A percentile compares a stretch with the other conserved stretches of the same genome.
phyloP scores from a whole-genome alignment of 2,329 filamentous ascomycete genomes.

The Stemphylium beticola region DNA sequence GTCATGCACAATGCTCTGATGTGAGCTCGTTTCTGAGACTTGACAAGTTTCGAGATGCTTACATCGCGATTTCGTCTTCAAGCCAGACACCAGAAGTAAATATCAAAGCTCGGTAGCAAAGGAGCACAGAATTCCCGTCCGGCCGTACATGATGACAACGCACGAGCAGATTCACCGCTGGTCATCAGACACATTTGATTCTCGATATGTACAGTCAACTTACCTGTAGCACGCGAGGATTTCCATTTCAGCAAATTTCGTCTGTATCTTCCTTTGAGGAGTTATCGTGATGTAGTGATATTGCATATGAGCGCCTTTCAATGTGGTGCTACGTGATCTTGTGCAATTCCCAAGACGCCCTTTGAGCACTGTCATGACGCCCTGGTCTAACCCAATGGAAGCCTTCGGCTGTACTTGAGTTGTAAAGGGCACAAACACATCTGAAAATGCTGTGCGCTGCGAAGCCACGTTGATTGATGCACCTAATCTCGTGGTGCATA shows the following conservation, averaged over 20 bases:
- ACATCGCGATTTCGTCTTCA: not conserved
- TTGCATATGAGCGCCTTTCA: conserved; percentile 14
- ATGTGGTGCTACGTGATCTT: conserved; percentile 23
- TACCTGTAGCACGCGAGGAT: conserved; percentile 15
- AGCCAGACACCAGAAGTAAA: too few relatives aligned
- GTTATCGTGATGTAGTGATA: conserved; percentile 30
- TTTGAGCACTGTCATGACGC: conserved; percentile 7
- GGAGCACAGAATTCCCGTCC: conserved; percentile 12
- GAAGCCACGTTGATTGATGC: conserved; percentile 32
- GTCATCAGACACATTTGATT: not conserved
- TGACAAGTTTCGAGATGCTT: not conserved
- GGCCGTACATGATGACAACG: conserved; percentile 8
- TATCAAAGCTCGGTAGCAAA: too few relatives aligned
- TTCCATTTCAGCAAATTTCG: conserved; percentile 9
- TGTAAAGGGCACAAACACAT: conserved; percentile 18
- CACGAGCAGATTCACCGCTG: conserved; percentile 1
- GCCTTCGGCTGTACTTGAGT: not conserved
- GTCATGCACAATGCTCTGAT: too few relatives aligned
- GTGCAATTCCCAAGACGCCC: conserved; percentile 16
- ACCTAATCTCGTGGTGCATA: conserved; percentile 45
- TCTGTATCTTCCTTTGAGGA: conserved; percentile 1
- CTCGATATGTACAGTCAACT: not conserved
- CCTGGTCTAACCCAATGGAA: conserved; percentile 7
- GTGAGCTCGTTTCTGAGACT: not conserved
- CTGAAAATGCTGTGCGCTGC: conserved; percentile 25